A percentile compares a stretch with the other conserved stretches of the same genome.
Conservation (phyloP, 495 filamentous ascomycete species). For the Penicillium canescens region DNA sequence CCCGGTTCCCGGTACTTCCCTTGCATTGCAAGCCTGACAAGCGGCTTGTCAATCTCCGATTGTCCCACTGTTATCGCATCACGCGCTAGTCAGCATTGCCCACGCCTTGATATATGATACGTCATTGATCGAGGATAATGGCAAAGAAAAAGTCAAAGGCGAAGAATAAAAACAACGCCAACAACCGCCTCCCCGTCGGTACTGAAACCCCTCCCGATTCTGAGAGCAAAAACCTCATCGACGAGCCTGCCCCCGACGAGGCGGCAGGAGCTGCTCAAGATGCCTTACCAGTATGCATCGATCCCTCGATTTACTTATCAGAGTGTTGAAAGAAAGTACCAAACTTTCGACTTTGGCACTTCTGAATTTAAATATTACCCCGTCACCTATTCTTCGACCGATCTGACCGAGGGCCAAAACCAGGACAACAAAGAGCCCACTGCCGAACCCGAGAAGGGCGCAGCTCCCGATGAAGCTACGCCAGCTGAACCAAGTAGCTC, state of each 20-base stretch:
- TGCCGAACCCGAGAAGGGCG: constrained; percentile 25
- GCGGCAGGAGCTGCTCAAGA: constrained; percentile 34
- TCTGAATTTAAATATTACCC: constrained; percentile 37
- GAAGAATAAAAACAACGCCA: constrained; percentile 41
- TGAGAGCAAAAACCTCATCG: constrained; percentile 9
- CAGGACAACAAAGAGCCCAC: constrained; percentile 38
- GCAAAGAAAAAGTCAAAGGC: constrained; percentile 29
- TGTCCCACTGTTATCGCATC: constrained; percentile 31
- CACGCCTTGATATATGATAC: constrained; percentile 30
- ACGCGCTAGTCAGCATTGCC: constrained; percentile 24
- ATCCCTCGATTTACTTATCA: constrained; percentile 43
- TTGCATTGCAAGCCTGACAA: constrained; percentile 29
- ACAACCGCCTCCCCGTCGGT: constrained; percentile 30
- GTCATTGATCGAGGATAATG: constrained; percentile 41
- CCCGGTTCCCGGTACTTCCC: constrained; percentile 20
- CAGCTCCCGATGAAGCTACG: constrained; percentile 22
- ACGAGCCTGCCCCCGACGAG: constrained; percentile 27
- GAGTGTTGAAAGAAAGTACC: constrained; percentile 37
- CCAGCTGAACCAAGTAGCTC: constrained; percentile 20
- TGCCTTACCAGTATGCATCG: constrained; percentile 45
- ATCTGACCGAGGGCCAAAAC: constrained; percentile 42
- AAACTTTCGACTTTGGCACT: constrained; percentile 41
- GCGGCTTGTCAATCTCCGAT: constrained; percentile 31
- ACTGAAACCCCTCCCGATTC: constrained; percentile 25
- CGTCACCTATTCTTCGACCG: constrained; percentile 28